Conservation (phyloP, 495 filamentous ascomycete species). For the Acidiella bohemica region DNA sequence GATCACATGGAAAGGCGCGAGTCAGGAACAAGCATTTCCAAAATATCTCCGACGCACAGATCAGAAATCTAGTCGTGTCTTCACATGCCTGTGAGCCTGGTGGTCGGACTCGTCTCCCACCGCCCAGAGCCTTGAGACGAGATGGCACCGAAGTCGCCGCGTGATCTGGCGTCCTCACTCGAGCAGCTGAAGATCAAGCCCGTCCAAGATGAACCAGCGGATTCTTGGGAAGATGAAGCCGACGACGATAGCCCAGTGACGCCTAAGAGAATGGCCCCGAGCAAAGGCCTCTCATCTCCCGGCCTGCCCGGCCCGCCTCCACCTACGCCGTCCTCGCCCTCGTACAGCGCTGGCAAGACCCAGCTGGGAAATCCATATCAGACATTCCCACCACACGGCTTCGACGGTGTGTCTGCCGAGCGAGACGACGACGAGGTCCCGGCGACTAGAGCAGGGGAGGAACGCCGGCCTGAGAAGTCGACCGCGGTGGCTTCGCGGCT, state of each 20-base stretch:
- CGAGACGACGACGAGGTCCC: slow-evolving; percentile 12
- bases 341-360: slow-evolving; percentile 14
- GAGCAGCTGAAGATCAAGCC: slow-evolving; percentile 24
- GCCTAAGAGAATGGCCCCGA: no score
- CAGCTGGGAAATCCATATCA: slow-evolving; percentile 9
- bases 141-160: no score
- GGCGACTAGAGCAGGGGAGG: slow-evolving; percentile 15
- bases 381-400: slow-evolving; percentile 15
- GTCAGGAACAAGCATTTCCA: no score
- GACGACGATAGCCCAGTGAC: slow-evolving; percentile 40
- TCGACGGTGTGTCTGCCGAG: slow-evolving; percentile 1
- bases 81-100: no score
- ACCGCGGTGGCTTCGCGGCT: slow-evolving; percentile 79
- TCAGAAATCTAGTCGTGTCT: no score
- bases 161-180: slow-evolving; percentile 16
- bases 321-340: slow-evolving; percentile 31
- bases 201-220: slow-evolving; percentile 39
- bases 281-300: no score
- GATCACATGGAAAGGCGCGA: no score
- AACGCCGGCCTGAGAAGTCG: slow-evolving; percentile 69
- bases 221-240: slow-evolving; percentile 59
- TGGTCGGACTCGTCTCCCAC: no score
- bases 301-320: slow-evolving; percentile 19
- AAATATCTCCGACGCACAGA: no score
- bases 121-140: no score